Conservation (phyloP, 1,139 yeast species). For the Candida mesenterica region DNA sequence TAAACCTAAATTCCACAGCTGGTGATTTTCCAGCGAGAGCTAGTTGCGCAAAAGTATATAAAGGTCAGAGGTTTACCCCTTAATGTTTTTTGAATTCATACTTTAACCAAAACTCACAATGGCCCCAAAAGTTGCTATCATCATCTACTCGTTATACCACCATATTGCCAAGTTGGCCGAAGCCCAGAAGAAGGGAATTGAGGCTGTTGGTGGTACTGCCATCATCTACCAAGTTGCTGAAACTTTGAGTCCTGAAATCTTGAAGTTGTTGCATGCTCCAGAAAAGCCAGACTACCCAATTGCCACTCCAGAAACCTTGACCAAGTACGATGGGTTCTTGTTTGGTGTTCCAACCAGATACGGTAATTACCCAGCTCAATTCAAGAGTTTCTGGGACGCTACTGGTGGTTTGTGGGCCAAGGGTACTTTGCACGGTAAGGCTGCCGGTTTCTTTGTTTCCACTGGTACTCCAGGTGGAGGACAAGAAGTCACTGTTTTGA, state of each 20-base stretch:
- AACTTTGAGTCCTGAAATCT: constrained; percentile 31
- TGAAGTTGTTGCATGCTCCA: constrained; percentile 32
- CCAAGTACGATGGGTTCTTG: constrained; percentile 35
- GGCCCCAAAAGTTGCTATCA: constrained; percentile 38
- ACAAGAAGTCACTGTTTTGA: constrained; percentile 37
- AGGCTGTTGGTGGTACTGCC: constrained; percentile 39
- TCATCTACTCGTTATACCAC: constrained; percentile 38
- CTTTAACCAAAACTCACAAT: constrained; percentile 11
- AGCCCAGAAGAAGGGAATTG: constrained; percentile 35
- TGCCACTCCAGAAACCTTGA: constrained; percentile 32
- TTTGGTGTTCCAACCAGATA: constrained; percentile 42
- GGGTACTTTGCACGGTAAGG: constrained; percentile 37
- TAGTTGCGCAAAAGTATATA: too few relatives aligned
- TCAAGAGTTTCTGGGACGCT: constrained; percentile 38
- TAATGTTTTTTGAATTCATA: too few relatives aligned
- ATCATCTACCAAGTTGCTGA: constrained; percentile 38
- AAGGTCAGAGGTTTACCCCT: too few relatives aligned
- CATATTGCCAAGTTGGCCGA: constrained; percentile 37
- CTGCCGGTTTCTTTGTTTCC: constrained; percentile 37
- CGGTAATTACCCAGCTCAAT: constrained; percentile 40
- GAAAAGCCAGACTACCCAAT: constrained; percentile 32
- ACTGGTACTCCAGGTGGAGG: constrained; percentile 42
- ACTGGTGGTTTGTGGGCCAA: constrained; percentile 41
- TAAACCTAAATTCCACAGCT: too few relatives aligned
- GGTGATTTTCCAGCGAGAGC: too few relatives aligned